phyloP scores from a whole-genome alignment of 768 basidiomycete genomes.

The Lentinula sp. region DNA sequence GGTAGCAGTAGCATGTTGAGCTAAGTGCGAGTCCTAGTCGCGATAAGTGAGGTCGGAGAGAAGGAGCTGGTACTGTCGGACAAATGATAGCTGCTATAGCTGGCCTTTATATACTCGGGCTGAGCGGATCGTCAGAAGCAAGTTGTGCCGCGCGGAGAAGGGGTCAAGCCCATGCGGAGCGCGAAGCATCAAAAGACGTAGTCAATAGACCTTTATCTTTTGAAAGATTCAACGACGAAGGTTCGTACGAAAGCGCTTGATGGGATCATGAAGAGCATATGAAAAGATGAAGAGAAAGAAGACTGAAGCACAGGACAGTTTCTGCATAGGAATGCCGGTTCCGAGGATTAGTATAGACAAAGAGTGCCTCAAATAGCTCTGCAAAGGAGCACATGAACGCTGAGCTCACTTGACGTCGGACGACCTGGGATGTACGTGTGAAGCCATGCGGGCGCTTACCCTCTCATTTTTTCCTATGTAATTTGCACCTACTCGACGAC shows the following conservation, averaged over 20 bases:
- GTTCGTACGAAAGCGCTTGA: neutral
- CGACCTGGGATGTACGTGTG: too few relatives aligned
- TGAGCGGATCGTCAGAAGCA: neutral
- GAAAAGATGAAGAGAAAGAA: neutral
- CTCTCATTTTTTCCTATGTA: too few relatives aligned
- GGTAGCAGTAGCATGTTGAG: neutral
- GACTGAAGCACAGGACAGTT: neutral
- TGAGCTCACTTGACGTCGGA: too few relatives aligned
- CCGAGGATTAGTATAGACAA: neutral
- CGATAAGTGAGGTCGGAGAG: neutral
- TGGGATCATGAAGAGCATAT: conserved; percentile 1
- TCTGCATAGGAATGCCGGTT: neutral
- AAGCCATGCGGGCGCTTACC: too few relatives aligned
- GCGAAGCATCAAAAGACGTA: neutral
- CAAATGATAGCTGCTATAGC: neutral
- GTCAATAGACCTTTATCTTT: neutral
- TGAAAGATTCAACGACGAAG: neutral
- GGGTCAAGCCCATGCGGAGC: neutral
- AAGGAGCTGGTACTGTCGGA: neutral
- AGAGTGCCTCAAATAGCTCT: neutral
- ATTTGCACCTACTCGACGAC: too few relatives aligned
- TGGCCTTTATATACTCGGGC: neutral
- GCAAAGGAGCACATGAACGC: too few relatives aligned
- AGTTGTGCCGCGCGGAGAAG: neutral
- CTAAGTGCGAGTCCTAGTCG: neutral